A percentile compares a stretch with the other conserved stretches of the same genome.
Conservation (phyloP, 169 alveolate genomes). For the Plasmodium cynomolgi region DNA sequence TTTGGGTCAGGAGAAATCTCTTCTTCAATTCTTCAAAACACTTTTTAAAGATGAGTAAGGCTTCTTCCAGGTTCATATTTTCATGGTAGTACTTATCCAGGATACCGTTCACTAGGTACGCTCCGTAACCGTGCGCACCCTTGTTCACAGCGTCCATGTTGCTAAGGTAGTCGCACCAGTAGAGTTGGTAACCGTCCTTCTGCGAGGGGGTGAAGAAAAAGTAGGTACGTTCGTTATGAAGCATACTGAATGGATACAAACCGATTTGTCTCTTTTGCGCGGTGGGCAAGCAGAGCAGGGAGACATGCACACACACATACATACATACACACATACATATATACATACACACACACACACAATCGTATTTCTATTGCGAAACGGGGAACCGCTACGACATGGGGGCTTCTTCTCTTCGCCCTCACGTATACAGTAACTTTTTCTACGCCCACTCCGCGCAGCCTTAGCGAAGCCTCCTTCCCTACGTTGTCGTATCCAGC, state of each 20-base stretch:
- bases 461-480: neutral
- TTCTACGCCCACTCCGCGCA: neutral
- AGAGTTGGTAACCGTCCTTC: conserved; percentile 90
- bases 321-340: neutral
- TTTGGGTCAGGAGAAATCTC: conserved; percentile 90
- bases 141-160: conserved; percentile 86
- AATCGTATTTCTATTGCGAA: neutral
- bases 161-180: conserved; percentile 94
- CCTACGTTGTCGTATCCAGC: conserved; percentile 89
- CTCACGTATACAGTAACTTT: neutral
- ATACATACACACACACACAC: neutral
- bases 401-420: neutral
- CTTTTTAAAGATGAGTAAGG: conserved; percentile 84
- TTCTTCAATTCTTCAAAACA: conserved; percentile 91
- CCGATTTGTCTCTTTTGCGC: neutral
- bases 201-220: neutral
- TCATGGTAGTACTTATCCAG: conserved; percentile 91
- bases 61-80: conserved; percentile 89
- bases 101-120: conserved; percentile 89
- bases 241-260: neutral
- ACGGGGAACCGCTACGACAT: neutral
- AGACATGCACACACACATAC: neutral
- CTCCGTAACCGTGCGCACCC: conserved; percentile 95
- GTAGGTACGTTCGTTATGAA: neutral
- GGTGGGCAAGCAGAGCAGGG: neutral